Percentiles rank a stretch among this genome's conserved stretches.
These are phyloP conservation scores for Ophiorrhiza pumila DNA, from an alignment of 257 asterid genomes.

Conservation along the genomic window DNA sequence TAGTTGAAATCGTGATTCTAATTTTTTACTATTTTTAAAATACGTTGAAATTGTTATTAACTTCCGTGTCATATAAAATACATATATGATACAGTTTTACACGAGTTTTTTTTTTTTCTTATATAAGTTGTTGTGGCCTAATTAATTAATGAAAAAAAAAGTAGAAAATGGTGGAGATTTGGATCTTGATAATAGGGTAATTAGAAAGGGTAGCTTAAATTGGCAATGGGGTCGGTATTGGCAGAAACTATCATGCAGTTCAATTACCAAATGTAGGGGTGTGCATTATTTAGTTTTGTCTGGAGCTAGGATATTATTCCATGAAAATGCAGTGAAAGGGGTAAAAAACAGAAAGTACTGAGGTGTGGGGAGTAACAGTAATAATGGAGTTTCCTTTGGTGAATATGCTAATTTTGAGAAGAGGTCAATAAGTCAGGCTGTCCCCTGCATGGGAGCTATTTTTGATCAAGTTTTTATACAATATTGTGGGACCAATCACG, in stretches of 20 bases:
- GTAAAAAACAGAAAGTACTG: constrained; percentile 17
- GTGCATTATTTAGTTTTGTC: constrained; percentile 64
- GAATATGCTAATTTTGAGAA: constrained; percentile 17
- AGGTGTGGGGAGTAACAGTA: constrained; percentile 1
- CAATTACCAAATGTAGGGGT: constrained; percentile 46
- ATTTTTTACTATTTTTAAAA: too few relatives aligned
- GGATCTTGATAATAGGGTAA: background rate
- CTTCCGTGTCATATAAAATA: too few relatives aligned
- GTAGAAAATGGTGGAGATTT: background rate
- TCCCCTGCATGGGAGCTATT: constrained; percentile 70
- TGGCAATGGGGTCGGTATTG: constrained; percentile 42
- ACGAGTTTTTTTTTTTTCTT: background rate
- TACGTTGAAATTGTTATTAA: too few relatives aligned
- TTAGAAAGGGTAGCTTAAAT: constrained; percentile 16
- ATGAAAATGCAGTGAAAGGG: constrained; percentile 14
- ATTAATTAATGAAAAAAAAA: constrained; percentile 5
- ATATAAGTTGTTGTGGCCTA: background rate
- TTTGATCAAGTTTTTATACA: constrained; percentile 17
- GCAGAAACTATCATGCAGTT: constrained; percentile 53
- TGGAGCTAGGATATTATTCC: constrained; percentile 24
- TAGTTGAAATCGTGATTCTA: too few relatives aligned
- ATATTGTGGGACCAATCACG: constrained; percentile 15
- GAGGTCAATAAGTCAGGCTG: constrained; percentile 51
- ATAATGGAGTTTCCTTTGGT: background rate
- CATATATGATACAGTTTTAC: background rate